A percentile compares a stretch with the other conserved stretches of the same genome.
phyloP scores from a whole-genome alignment of 2,329 filamentous ascomycete species.

The Alternaria tenuissima region DNA sequence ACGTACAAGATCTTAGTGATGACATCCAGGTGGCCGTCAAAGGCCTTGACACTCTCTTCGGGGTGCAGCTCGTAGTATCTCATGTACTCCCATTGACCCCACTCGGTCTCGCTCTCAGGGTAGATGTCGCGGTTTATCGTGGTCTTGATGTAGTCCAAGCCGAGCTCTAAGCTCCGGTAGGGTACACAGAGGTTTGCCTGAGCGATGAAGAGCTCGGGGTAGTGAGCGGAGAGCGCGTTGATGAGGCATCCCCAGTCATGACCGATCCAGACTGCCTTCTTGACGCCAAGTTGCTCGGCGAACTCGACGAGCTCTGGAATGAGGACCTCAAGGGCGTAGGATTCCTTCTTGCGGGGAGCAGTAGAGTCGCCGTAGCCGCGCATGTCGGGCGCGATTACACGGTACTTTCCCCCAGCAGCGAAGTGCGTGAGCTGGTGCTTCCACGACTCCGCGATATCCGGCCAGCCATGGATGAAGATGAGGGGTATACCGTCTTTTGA shows the following conservation, averaged over 20 bases:
- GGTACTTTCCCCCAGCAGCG: slow-evolving; percentile 37
- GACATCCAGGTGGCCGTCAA: slow-evolving; percentile 33
- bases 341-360: slow-evolving; percentile 34
- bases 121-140: slow-evolving; percentile 57
- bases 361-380: slow-evolving; percentile 50
- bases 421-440: slow-evolving; percentile 47
- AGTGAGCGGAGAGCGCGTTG: slow-evolving; percentile 40
- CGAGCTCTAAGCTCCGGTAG: slow-evolving; percentile 53
- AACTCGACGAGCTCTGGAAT: slow-evolving; percentile 48
- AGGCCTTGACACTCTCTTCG: slow-evolving; percentile 24
- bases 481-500: slow-evolving; percentile 30
- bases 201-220: slow-evolving; percentile 45
- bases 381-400: slow-evolving; percentile 39
- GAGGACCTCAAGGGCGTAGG: slow-evolving; percentile 43
- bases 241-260: slow-evolving; percentile 56
- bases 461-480: slow-evolving; percentile 47
- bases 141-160: slow-evolving; percentile 48
- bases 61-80: slow-evolving; percentile 41
- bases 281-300: slow-evolving; percentile 49
- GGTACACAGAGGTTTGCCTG: slow-evolving; percentile 49
- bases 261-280: slow-evolving; percentile 58
- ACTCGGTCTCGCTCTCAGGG: slow-evolving; percentile 54
- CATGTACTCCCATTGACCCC: slow-evolving; percentile 50
- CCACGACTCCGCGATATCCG: slow-evolving; percentile 48
- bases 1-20: slow-evolving; percentile 36